Evolutionary conservation across 176 grass and related monocot genomes (phyloP), one percentile per base, ranked within the genome.

Genomic region (Guadua angustifolia): DNA sequence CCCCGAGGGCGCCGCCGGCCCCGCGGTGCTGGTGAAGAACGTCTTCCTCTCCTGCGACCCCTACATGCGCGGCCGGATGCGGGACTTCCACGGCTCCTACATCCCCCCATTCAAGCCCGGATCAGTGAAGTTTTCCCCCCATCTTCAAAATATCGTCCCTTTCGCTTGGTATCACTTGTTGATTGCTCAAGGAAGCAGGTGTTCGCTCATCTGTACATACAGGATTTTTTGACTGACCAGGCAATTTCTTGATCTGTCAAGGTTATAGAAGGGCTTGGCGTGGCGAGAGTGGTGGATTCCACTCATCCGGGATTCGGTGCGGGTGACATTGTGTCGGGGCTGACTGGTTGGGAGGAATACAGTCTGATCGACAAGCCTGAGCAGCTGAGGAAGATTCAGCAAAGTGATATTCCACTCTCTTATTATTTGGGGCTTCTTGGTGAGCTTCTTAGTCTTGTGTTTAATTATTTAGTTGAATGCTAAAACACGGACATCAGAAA

Each of bases 301-400:
- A 88, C 58, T 14, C 63, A 98, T 79, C 82, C 84, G 24, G 84
- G 84, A 55, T 98, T 98, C 64, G 32, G 9, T 10, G 77, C 82
- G 1, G 92, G 95, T 0, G 90, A 97, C 51, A 59, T 88, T 70
- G 89, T 97, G 58, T 86, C 86, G 0, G 95, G 95, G 43, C 71
- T 97, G 43, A 94, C 88, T 47, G 90, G 92, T 12, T 97, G 95
- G 95, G 95, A 94, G 86, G 95, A 97, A 16, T 97, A 94, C 72
- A 94, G 86, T 42, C 33, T 89, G 46, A 93, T 93, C 47, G 47
- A 56, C 32, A 93, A 78, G 56, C 82, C 92, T 22, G 86, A 91
- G 18, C 89, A 86, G 71, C 82, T 93, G 33, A 88, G 39, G 24
- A 97, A 91, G 88, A 88, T 97, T 44, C 74, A 83, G 65, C 66